Base-by-base conservation (phyloP, 1,139 yeast species). In the Geotrichum reessii region DNA sequence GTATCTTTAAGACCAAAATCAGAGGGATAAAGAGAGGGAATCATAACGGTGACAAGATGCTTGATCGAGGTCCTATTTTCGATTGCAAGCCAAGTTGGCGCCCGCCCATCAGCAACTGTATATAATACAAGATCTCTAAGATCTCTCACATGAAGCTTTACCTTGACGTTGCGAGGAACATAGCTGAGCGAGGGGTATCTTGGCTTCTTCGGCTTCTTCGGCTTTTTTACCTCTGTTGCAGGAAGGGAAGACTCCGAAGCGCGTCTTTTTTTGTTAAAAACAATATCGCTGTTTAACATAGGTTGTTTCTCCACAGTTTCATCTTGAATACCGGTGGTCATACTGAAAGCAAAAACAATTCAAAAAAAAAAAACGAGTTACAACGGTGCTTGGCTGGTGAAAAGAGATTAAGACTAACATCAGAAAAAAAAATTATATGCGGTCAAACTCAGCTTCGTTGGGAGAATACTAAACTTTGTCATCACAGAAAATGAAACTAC, bases 1-100 rank as follows among this genome's bases (percentile, higher is more conserved):
- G 50, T 52, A 8, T 58, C 44, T 59, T 55, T 33, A 52, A 59
- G 51, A 6, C 58, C 78, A 64, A 83, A 79, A 57, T 77, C 78
- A 2, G 70, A 69, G 3, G 76, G 71, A n/a, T 79, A 76, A 3
- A 90, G 68, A 0, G 96, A 96, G 0, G 93, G 90, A 2, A 83
- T 79, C 58, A 85, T 74, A 12, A 89, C 73, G n/a, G 83, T 74
- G 0, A 88, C 84, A 2, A 86, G 79, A 57, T 81, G 81, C 25
- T 76, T 70, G 6, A 84, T 72, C 1, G 58, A 57, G 21, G 55
- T 33, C 48, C 63, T 53, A 42, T 63, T 64, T 14, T 62, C 53
- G 14, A 83, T 65, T 22, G 72, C 72, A 21, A 78, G 65, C 79
- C 81, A 78, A 31, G 69, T 70, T 2, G 83, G 79, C 3, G 73